phyloP scores from a whole-genome alignment of 306 rosid genomes.

The Abrus precatorius region DNA sequence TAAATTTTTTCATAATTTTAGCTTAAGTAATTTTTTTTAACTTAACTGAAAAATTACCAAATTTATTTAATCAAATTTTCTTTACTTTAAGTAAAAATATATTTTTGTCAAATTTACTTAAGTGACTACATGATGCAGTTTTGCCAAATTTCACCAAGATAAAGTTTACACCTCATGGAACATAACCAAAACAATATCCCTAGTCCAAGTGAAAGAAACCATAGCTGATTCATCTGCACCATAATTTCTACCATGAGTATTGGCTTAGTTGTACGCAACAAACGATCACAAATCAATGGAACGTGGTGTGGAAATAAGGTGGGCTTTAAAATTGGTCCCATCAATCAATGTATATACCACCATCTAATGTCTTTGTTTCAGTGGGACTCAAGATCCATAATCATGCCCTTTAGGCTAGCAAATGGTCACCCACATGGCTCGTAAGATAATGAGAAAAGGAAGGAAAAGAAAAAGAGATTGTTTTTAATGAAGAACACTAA shows the following conservation, averaged over 20 bases:
- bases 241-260: background rate
- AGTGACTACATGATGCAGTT: no score
- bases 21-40: no score
- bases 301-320: conserved; percentile 27
- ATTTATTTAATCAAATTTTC: no score
- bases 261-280: conserved; percentile 32
- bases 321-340: conserved; percentile 32
- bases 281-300: conserved; percentile 50
- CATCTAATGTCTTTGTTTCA: conserved; percentile 42
- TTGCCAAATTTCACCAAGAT: no score
- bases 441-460: conserved; percentile 6
- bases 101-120: no score
- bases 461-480: background rate
- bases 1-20: no score
- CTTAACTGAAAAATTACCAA: no score
- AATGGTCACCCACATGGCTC: conserved; percentile 49
- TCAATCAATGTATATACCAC: background rate
- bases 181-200: background rate
- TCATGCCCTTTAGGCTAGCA: conserved; percentile 10
- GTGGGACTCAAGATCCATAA: conserved; percentile 47
- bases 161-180: no score
- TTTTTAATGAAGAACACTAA: background rate
- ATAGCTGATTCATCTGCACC: background rate
- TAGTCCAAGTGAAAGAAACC: background rate
- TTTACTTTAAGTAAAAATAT: no score